phyloP scores from a whole-genome alignment of 2,329 filamentous ascomycete species.

The Diplodia mutila region DNA sequence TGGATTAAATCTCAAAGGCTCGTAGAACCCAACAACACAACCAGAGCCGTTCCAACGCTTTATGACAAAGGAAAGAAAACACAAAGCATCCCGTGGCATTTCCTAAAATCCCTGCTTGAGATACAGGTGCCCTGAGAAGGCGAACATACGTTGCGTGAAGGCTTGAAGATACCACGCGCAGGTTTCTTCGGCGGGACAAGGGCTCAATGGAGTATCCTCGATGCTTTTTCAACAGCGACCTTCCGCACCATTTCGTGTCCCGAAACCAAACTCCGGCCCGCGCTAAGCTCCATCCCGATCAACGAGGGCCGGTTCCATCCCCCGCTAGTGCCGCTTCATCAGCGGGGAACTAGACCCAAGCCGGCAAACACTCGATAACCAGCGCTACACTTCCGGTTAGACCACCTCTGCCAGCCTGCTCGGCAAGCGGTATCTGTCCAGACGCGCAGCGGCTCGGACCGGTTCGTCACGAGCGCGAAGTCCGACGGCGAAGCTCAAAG shows the following conservation, averaged over 20 bases:
- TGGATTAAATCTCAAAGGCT: no score
- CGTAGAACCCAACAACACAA: no score
- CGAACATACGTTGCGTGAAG: background rate
- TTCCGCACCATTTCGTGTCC: background rate
- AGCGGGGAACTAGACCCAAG: background rate
- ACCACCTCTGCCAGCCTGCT: conserved; percentile 25
- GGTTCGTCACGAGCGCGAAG: conserved; percentile 26
- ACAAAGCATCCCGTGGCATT: background rate
- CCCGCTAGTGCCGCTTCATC: background rate
- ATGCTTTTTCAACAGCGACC: background rate
- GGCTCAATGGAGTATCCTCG: background rate
- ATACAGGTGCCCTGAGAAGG: background rate
- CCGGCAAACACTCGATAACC: background rate
- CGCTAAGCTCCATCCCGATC: background rate
- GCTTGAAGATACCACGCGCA: background rate
- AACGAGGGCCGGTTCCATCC: background rate
- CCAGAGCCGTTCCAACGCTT: no score
- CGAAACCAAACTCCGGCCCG: background rate
- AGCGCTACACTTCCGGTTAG: background rate
- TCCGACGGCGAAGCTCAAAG: conserved; percentile 23
- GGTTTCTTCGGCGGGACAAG: background rate
- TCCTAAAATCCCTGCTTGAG: background rate
- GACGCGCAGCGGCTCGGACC: conserved; percentile 33
- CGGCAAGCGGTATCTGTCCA: conserved; percentile 32
- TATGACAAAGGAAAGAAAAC: no score